Base-by-base conservation (phyloP, 2,329 filamentous ascomycete genomes). In the Phaeosphaeriaceae sp. region DNA sequence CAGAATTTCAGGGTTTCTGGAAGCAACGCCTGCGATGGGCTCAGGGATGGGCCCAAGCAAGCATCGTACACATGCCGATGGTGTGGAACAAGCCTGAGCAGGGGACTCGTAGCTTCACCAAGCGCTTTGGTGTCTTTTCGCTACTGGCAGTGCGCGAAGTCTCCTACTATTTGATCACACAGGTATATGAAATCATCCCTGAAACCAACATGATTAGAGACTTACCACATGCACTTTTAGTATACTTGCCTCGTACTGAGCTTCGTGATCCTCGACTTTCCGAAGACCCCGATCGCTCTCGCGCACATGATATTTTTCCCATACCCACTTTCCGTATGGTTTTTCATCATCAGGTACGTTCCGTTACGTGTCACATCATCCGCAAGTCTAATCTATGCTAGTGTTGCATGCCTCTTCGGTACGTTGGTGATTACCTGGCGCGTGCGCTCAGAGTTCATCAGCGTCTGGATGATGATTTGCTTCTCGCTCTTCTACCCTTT, bases 11-110 rank as follows among this genome's bases (percentile, higher is more conserved):
- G n/a, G 75, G 75, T 0, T 80, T 82, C 58, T 80, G 79, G 76
- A 81, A 81, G 62, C 80, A 82, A 58, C 74, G 80, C 5, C 69
- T 81, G 5, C 68, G 80, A 48, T 82, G 80, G 80, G 75, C 79
- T 6, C 80, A 82, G 62, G 80, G 80, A 45, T 82, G 80, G 80
- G 76, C 77, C 1, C 80, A 82, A 65, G 79, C 79, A 19, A 78
- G 70, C 40, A 69, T 77, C 50, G 65, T 69, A 11, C 79, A 82
- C 58, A 64, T 76, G 50, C 64, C 71, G 13, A 67, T 81, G 33
- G 61, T 58, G 10, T 81, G 76, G 72, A 75, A 67, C 25, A 76
- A 41, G 20, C 31, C 33, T 17, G 53, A 55, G 52, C 48, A 62
- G n/a, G 53, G 67, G 33, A 71, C 70, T 24, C 72, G 79, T 0